These are phyloP conservation scores for Macrolepiota albuminosa DNA, from an alignment of 768 basidiomycete genomes.

Conservation along the genomic window DNA sequence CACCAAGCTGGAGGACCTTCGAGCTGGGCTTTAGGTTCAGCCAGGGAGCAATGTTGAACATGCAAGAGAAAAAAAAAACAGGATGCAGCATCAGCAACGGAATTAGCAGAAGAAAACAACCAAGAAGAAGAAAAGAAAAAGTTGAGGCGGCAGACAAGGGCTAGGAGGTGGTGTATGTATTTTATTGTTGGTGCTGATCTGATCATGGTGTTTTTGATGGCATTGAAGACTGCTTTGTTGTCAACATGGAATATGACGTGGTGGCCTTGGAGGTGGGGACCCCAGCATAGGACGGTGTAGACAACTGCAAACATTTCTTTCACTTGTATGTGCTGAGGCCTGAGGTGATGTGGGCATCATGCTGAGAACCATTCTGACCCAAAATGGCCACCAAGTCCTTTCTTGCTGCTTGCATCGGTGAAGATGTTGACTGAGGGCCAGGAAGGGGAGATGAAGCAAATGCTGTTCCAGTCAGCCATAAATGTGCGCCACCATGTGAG, in stretches of 20 bases:
- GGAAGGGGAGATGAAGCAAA: neutral
- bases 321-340: neutral
- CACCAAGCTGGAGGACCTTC: too few relatives aligned
- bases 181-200: neutral
- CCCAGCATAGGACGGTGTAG: neutral
- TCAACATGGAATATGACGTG: neutral
- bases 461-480: neutral
- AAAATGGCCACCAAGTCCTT: neutral
- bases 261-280: neutral
- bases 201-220: neutral
- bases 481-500: neutral
- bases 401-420: neutral
- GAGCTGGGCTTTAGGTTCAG: too few relatives aligned
- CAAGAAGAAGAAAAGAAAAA: too few relatives aligned
- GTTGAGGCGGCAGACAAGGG: neutral
- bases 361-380: neutral
- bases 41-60: too few relatives aligned
- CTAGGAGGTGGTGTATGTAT: neutral
- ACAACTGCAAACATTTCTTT: neutral
- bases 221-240: neutral
- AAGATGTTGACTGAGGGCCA: neutral
- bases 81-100: too few relatives aligned
- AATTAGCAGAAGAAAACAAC: too few relatives aligned
- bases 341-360: neutral
- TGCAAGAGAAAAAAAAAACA: too few relatives aligned